Base-by-base conservation (phyloP, 495 filamentous ascomycete species). In the Podospora fimiseda region DNA sequence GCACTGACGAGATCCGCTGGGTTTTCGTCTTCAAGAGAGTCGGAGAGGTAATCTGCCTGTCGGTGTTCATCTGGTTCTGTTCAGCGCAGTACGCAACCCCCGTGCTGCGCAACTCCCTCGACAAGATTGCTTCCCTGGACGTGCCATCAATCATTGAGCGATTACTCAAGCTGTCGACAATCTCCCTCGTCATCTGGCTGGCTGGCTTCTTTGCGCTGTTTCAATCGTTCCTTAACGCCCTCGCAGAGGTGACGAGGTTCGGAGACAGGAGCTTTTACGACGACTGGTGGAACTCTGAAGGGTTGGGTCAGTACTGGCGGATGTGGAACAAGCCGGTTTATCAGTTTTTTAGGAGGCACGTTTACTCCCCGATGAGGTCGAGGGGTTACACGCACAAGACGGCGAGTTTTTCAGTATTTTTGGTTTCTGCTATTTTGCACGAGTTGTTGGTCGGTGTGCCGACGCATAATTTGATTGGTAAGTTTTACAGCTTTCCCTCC, bases 301-400 rank as follows among this genome's bases (percentile, higher is more conserved):
- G 84, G 54, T 71, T 97, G 2, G 89, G 92, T 2, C 76, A 75
- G 7, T 98, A 98, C 73, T 98, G 93, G 93, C 79, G 89, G 19
- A 87, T 85, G 0, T 98, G 93, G 93, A 98, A 98, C 64, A 94
- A 93, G 60, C 93, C 93, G 2, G 92, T 97, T 9, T 94, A 94
- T 64, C 80, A 88, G 43, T 98, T 94, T 70, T 96, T 98, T 89
- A 88, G 85, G 60, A 72, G 93, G 37, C 93, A 98, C 66, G 80
- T 98, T 23, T 96, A 88, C 72, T 81, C 83, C 20, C 93, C 93
- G 0, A 71, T 97, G 43, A 79, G 93, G 16, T 85, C 86, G 2
- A 77, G 92, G 41, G 93, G 93, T 1, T 90, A 84, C 80, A 84
- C 74, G 50, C 72, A 82, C 21, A 64, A 71, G 2, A 60, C 73